Evolutionary conservation across 495 filamentous ascomycete genomes (phyloP), one percentile per base, ranked within the genome.

Genomic region (Penicillium egyptiacum): DNA sequence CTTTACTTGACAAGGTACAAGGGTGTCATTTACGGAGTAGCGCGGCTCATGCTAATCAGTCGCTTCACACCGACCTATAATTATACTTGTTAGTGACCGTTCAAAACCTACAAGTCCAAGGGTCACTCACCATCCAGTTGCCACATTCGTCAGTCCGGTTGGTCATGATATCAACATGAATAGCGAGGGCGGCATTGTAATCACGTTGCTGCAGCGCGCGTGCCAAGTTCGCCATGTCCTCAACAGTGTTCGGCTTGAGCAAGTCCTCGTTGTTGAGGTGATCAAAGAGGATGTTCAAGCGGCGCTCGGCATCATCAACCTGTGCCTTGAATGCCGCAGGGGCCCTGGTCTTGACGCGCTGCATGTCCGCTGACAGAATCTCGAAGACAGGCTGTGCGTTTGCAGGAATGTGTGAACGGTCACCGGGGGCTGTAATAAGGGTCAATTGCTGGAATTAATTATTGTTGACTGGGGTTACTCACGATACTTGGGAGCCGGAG

Each of bases 251-350:
- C 26, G 85, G 80, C 68, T 86, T 89, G 49, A 97, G 79, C 23
- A 98, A 75, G 57, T 96, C 91, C 65, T 90, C 88, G 65, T 98
- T 98, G 78, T 98, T 98, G 49, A 98, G 79, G 71, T 96, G 91
- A 65, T 98, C 92, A 73, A 96, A 98, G 10, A 98, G 81, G 51
- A 96, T 87, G 59, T 87, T 88, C 55, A 98, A 79, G 42, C 93
- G 83, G 72, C 95, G 95, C 67, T 96, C 91, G 4, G 91, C 94
- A 68, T 98, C 93, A 48, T 88, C 87, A 39, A 98, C 90, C 68
- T 96, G 90, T 22, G 83, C 78, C 64, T 88, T 86, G 78, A 92
- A 97, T 5, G 85, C 80, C 16, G 85, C 73, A 4, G 94, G 94
- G 0, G 95, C 95, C 50, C 87, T 85, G 47, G 83, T 67, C 56